phyloP scores from a whole-genome alignment of 2,329 filamentous ascomycete genomes.

The Scorias spongiosa region DNA sequence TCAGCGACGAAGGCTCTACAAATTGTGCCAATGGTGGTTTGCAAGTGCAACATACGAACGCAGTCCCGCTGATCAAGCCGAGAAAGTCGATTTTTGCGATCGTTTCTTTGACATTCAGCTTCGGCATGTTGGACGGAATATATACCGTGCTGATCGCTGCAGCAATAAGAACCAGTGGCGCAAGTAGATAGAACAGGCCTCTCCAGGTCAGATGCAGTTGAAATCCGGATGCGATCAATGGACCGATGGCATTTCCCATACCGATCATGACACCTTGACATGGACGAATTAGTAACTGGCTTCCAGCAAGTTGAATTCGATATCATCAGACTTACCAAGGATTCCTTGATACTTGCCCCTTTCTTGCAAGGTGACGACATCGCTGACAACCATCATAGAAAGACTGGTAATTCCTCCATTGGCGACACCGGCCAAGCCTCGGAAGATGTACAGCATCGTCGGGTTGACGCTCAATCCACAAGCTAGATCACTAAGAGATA shows the following conservation, averaged over 20 bases:
- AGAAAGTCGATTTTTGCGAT: slow-evolving; percentile 43
- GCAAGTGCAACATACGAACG: not conserved
- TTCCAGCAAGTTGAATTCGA: not conserved
- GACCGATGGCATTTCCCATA: slow-evolving; percentile 31
- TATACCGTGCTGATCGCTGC: slow-evolving; percentile 35
- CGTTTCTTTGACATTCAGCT: slow-evolving; percentile 32
- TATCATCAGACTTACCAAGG: slow-evolving; percentile 22
- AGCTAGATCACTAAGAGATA: slow-evolving; percentile 42
- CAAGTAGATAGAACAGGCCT: slow-evolving; percentile 36
- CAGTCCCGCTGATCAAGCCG: slow-evolving; percentile 34
- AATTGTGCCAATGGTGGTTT: no score
- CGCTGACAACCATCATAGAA: slow-evolving; percentile 46
- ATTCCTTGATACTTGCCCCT: slow-evolving; percentile 39
- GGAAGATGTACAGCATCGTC: slow-evolving; percentile 45
- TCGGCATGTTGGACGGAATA: slow-evolving; percentile 36
- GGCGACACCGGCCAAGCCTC: slow-evolving; percentile 45
- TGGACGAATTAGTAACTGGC: not conserved
- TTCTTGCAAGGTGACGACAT: slow-evolving; percentile 43
- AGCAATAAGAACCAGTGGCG: slow-evolving; percentile 34
- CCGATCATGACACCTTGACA: slow-evolving; percentile 15
- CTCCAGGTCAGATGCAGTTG: slow-evolving; percentile 29
- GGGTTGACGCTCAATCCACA: slow-evolving; percentile 42
- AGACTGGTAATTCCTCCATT: slow-evolving; percentile 45
- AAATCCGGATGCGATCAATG: slow-evolving; percentile 33
- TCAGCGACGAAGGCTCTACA: no score